A percentile compares a stretch with the other conserved stretches of the same genome.
Conservation (phyloP, 208 protist genomes). For the Endotrypanum monterogeii region DNA sequence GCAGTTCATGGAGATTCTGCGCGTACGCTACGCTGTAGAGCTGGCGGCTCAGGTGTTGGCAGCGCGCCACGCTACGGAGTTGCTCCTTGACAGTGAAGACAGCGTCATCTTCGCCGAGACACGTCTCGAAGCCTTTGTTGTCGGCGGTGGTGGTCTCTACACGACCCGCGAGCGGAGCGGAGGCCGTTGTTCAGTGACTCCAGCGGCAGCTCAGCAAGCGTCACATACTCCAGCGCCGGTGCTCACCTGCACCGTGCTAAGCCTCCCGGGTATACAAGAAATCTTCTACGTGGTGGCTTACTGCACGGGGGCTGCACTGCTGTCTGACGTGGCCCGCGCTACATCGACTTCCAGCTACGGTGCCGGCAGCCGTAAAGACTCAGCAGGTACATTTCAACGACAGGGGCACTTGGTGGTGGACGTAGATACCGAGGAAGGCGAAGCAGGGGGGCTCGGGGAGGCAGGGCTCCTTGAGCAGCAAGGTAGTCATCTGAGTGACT, state of each 20-base stretch:
- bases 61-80: slow-evolving; percentile 38
- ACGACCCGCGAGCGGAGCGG: background rate
- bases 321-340: slow-evolving; percentile 28
- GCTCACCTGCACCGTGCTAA: slow-evolving; percentile 39
- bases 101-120: slow-evolving; percentile 45
- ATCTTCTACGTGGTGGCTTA: slow-evolving; percentile 74
- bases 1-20: slow-evolving; percentile 49
- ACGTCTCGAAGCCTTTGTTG: slow-evolving; percentile 10
- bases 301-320: slow-evolving; percentile 54
- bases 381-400: background rate
- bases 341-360: background rate
- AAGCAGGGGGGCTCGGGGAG: slow-evolving; percentile 6
- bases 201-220: background rate
- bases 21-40: slow-evolving; percentile 66
- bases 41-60: slow-evolving; percentile 58
- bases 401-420: slow-evolving; percentile 12
- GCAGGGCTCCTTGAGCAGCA: background rate
- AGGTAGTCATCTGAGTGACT: background rate
- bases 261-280: slow-evolving; percentile 49
- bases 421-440: slow-evolving; percentile 21
- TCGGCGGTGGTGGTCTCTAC: background rate
- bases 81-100: slow-evolving; percentile 58
- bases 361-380: background rate
- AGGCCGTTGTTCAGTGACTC: background rate
- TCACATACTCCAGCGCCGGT: slow-evolving; percentile 9